These are phyloP conservation scores for Aspergillus tubingensis DNA, from an alignment of 2,329 filamentous ascomycete species.

Conservation along the genomic window DNA sequence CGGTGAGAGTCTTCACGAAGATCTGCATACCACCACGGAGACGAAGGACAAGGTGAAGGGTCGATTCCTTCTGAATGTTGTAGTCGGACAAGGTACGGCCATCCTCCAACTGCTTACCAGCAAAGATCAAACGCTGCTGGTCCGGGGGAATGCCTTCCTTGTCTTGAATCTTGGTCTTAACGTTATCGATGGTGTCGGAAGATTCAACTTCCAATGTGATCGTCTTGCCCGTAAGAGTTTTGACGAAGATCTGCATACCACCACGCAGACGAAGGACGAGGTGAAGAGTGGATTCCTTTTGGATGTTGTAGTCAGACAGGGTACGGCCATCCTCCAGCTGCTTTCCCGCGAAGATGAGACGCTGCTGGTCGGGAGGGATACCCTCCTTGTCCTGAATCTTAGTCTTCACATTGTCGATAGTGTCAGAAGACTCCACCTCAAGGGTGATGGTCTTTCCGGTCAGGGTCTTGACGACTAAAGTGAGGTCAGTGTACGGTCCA, in stretches of 20 bases:
- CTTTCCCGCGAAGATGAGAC: constrained; percentile 93
- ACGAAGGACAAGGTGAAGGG: constrained; percentile 76
- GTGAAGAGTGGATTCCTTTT: constrained; percentile 87
- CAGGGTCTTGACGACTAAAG: constrained; percentile 58
- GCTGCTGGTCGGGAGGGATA: constrained; percentile 94
- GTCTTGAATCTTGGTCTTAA: constrained; percentile 84
- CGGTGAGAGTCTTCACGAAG: constrained; percentile 80
- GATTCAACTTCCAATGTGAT: constrained; percentile 91
- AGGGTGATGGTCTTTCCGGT: constrained; percentile 67
- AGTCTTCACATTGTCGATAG: constrained; percentile 93
- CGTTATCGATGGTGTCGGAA: constrained; percentile 89
- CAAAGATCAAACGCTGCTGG: constrained; percentile 91
- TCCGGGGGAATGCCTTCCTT: constrained; percentile 88
- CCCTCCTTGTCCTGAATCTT: constrained; percentile 99
- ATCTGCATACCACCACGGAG: constrained; percentile 84
- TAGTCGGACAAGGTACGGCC: constrained; percentile 90
- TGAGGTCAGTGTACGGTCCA: not conserved
- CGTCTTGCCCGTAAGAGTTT: constrained; percentile 75
- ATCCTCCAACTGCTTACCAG: constrained; percentile 90
- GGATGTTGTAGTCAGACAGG: constrained; percentile 90
- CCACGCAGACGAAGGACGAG: constrained; percentile 84
- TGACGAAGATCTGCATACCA: constrained; percentile 66
- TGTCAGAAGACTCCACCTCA: constrained; percentile 73
- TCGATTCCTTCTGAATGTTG: constrained; percentile 94
- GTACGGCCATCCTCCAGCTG: constrained; percentile 94